phyloP scores from a whole-genome alignment of 2,329 filamentous ascomycete species.

The Microcyclosporella mali region DNA sequence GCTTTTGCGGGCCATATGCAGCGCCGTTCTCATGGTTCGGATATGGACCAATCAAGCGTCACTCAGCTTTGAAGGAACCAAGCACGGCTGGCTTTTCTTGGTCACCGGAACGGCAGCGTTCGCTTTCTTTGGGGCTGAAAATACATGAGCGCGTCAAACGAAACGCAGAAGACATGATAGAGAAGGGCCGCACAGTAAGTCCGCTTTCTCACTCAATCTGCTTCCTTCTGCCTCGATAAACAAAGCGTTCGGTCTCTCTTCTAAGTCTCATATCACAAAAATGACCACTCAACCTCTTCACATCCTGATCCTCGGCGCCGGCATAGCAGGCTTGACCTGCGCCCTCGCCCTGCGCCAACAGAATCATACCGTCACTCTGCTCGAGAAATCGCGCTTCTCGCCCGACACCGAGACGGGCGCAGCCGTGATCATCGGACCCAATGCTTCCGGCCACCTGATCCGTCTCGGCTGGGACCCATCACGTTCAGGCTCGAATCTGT shows the following conservation, averaged over 20 bases:
- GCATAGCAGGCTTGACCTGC: constrained; percentile 49
- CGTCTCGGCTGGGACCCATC: constrained; percentile 26
- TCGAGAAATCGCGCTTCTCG: constrained; percentile 49
- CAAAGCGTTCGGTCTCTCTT: no score
- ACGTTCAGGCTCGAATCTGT: constrained; percentile 5
- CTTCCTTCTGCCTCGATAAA: no score
- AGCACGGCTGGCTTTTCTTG: background rate
- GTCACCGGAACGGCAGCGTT: no score
- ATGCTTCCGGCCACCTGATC: constrained; percentile 51
- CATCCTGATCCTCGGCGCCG: constrained; percentile 37
- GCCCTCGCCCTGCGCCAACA: constrained; percentile 49
- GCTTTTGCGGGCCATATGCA: no score
- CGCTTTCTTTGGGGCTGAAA: no score
- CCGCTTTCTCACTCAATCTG: no score
- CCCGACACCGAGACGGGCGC: constrained; percentile 47
- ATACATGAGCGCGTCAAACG: no score
- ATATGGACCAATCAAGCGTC: no score
- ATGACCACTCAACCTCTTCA: constrained; percentile 13
- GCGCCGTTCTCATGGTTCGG: no score
- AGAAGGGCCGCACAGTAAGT: no score
- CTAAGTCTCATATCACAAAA: background rate
- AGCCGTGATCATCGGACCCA: constrained; percentile 56
- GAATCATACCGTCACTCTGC: constrained; percentile 46
- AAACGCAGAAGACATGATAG: no score
- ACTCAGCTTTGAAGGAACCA: no score